Evolutionary conservation across 2,329 filamentous ascomycete species (phyloP).

Genomic region (Monosporascus sp.): DNA sequence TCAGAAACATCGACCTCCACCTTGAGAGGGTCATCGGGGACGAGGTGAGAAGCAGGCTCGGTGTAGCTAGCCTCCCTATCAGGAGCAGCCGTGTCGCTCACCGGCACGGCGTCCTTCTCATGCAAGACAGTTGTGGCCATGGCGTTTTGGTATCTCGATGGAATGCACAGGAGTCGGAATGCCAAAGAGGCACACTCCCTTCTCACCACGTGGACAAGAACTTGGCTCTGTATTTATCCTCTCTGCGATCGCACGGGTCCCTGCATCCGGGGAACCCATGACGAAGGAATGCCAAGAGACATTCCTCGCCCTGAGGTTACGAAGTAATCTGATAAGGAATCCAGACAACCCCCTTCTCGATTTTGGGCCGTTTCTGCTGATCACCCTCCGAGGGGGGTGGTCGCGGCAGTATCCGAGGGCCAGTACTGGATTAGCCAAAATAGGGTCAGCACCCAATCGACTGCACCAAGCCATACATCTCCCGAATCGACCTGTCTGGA

Average conservation of each 20-base stretch:
- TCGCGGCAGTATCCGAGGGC: too few species aligned
- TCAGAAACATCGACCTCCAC: neutral
- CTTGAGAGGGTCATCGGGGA: neutral
- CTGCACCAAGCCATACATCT: too few species aligned
- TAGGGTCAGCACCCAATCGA: too few species aligned
- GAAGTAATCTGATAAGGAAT: too few species aligned
- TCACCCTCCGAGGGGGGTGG: too few species aligned
- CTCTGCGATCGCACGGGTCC: neutral
- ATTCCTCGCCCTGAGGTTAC: neutral
- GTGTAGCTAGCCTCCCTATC: constrained; percentile 1
- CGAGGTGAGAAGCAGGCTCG: constrained; percentile 1
- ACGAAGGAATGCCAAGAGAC: neutral
- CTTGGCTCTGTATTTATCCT: neutral
- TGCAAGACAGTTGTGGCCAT: neutral
- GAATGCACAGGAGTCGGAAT: too few species aligned
- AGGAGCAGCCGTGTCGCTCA: neutral
- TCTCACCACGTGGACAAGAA: neutral
- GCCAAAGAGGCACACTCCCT: too few species aligned
- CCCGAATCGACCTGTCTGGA: too few species aligned
- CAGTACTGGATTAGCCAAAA: too few species aligned
- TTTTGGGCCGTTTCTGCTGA: too few species aligned
- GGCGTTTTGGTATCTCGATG: too few species aligned
- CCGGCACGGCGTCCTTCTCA: neutral
- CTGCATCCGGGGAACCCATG: neutral
- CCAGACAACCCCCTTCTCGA: too few species aligned